Evolutionary conservation across 345 rosid genomes (phyloP).

Genomic region (Pistacia atlantica): DNA sequence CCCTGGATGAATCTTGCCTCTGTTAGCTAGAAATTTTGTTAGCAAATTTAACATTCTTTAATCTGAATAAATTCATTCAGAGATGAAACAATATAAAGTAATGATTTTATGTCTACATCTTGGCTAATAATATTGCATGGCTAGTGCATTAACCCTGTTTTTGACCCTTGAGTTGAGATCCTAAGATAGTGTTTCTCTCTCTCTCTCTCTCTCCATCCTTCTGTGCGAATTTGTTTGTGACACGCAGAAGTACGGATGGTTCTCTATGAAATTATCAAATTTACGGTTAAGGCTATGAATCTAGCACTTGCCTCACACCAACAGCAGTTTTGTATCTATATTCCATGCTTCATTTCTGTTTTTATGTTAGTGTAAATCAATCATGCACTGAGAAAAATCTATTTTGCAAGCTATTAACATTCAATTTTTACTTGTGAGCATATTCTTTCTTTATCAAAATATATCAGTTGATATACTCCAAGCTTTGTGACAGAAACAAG

Average conservation of each 20-base stretch:
- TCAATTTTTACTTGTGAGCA: background rate
- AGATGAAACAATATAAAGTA: background rate
- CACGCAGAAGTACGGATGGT: background rate
- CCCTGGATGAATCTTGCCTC: background rate
- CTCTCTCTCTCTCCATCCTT: too few relatives aligned
- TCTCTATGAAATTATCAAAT: background rate
- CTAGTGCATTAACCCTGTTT: background rate
- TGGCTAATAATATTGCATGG: background rate
- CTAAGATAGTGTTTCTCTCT: background rate
- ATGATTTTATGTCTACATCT: background rate
- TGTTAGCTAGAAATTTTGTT: background rate
- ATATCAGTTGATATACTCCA: background rate
- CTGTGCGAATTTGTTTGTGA: background rate
- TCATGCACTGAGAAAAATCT: background rate
- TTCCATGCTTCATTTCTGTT: background rate
- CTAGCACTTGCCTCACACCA: background rate
- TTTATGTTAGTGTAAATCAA: background rate
- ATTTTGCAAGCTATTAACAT: background rate
- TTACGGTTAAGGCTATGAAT: background rate
- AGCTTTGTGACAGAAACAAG: background rate
- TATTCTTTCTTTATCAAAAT: too few relatives aligned
- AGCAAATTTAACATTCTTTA: background rate
- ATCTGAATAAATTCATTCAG: conserved; percentile 3
- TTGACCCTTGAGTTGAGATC: background rate
- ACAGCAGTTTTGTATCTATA: background rate